Base-by-base conservation (phyloP, 2,329 filamentous ascomycete species). In the Furcasterigmium furcatum region DNA sequence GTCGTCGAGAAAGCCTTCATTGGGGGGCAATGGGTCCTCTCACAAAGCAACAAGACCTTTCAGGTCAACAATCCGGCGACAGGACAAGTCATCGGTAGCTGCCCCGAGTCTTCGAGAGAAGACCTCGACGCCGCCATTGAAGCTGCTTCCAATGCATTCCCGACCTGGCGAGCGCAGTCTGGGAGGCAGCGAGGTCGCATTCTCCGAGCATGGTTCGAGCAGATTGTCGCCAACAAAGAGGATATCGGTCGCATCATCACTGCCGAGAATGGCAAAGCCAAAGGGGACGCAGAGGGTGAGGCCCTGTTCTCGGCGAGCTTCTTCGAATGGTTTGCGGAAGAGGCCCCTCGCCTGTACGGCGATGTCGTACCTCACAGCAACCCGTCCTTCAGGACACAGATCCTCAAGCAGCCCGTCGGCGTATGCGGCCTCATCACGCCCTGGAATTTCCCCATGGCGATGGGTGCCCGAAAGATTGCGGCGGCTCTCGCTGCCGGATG, bases 401-500 rank as follows among this genome's bases (percentile, higher is more conserved):
- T 50, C 9, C 41, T 50, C 4, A 51, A 51, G 34, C 63, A 67
- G 44, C 66, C 66, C 1, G 46, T 68, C 5, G 65, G 65, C 19
- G 59, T 67, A 9, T 58, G 58, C 9, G 63, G 58, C 3, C 62
- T 60, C 12, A 52, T 68, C 12, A 58, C 67, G 8, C 63, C 65
- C 1, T 67, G 80, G 82, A 85, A 87, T 63, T 87, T 85, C 52
- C 76, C 76, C 13, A 59, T 73, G 18, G 74, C 72, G 9, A 74
- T 80, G 63, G 63, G 74, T 9, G 62, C 72, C 19, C 57, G 72
- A n/a, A 76, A 76, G 49, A 63, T 68, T 9, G 67, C 63, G 2
- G 67, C 80, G 1, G 81, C 80, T 2, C 67, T 90, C 25, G 87
- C 86, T 21, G 85, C 85, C 13, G 87, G 86, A 18, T 89, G 85